These are phyloP conservation scores for Centrapalus pauciflorus DNA, from an alignment of 129 eudicot species.

Conservation along the genomic window DNA sequence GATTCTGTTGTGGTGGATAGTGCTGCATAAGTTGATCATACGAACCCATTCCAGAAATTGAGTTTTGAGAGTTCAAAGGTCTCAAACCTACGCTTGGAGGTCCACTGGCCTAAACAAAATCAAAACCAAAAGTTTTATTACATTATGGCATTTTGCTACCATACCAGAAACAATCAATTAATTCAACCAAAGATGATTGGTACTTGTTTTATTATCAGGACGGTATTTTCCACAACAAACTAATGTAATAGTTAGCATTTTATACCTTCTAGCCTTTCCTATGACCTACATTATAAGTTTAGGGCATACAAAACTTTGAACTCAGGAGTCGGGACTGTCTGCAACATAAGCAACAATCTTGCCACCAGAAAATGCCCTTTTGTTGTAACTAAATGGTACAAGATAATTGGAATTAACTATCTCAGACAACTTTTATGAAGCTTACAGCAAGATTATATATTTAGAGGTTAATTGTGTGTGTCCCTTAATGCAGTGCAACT, in stretches of 20 bases:
- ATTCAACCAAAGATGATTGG: background rate
- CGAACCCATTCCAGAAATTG: conserved; percentile 64
- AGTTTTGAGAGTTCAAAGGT: conserved; percentile 53
- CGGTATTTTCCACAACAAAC: background rate
- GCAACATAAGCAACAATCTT: background rate
- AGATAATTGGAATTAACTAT: background rate
- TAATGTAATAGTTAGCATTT: background rate
- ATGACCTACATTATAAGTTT: background rate
- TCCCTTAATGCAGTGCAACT: background rate
- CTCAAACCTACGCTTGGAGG: conserved; percentile 69
- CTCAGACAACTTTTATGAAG: background rate
- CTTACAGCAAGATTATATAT: background rate
- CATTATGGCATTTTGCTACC: background rate
- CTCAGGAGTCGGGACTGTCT: background rate
- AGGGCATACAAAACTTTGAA: background rate
- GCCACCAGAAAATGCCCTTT: background rate
- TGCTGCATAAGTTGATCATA: conserved; percentile 91
- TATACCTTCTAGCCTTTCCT: background rate
- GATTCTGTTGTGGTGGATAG: conserved; percentile 72
- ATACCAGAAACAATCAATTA: background rate
- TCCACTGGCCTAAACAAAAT: conserved; percentile 56
- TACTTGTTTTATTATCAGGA: background rate
- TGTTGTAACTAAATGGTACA: background rate
- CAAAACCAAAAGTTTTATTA: background rate
- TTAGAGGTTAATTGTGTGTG: background rate